These are phyloP conservation scores for Sergeia podlipaevii DNA, from an alignment of 208 protist species.

Conservation along the genomic window DNA sequence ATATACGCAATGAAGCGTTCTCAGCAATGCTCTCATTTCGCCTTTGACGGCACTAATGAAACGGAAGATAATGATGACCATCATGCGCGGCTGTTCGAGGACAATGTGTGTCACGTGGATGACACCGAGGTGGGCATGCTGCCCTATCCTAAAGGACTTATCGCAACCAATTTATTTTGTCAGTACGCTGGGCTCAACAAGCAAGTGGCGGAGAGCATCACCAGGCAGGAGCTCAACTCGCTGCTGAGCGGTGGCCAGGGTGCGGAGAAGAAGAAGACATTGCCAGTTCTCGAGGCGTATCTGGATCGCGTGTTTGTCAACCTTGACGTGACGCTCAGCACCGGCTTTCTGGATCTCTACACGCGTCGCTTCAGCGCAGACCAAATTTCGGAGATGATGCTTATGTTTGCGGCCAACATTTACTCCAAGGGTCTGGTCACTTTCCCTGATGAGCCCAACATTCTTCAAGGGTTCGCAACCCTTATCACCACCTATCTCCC, in stretches of 20 bases:
- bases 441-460: constrained; percentile 6
- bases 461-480: constrained; percentile 6
- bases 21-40: not conserved
- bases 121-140: constrained; percentile 3
- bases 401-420: constrained; percentile 13
- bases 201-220: constrained; percentile 14
- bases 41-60: not conserved
- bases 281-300: constrained; percentile 11
- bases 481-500: constrained; percentile 15
- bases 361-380: not conserved
- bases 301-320: constrained; percentile 4
- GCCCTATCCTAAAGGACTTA: constrained; percentile 14
- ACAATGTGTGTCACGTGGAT: not conserved
- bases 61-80: not conserved
- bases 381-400: constrained; percentile 10
- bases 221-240: constrained; percentile 3
- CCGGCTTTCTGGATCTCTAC: constrained; percentile 6
- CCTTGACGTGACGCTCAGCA: constrained; percentile 16
- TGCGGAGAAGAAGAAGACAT: not conserved
- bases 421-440: constrained; percentile 8
- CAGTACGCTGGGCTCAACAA: constrained; percentile 9
- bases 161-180: constrained; percentile 1
- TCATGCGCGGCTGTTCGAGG: not conserved
- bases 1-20: constrained; percentile 1
- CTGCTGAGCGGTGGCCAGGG: not conserved